These are phyloP conservation scores for Thelephora ganbajun DNA, from an alignment of 768 basidiomycete species.

Conservation along the genomic window DNA sequence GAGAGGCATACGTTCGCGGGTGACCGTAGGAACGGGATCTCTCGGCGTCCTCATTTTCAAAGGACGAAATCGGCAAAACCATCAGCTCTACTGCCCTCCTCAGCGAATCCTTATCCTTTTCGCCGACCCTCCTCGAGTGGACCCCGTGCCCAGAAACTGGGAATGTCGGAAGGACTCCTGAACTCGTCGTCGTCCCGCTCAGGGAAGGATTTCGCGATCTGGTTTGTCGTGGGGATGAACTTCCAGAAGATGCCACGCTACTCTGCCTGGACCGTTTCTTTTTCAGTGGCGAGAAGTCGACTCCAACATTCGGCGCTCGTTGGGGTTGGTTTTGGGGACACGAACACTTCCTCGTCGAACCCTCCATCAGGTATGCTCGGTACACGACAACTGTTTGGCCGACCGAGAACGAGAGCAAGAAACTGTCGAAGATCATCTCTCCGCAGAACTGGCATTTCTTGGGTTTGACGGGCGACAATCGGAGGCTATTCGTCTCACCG, in stretches of 20 bases:
- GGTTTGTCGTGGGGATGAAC: conserved; percentile 31
- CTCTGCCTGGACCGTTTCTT: conserved; percentile 41
- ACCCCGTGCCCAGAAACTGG: conserved; percentile 74
- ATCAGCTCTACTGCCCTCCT: not conserved
- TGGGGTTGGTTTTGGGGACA: conserved; percentile 41
- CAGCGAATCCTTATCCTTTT: conserved; percentile 31
- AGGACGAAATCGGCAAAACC: not conserved
- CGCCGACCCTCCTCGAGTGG: conserved; percentile 58
- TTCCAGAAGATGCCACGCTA: conserved; percentile 33
- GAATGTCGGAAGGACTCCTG: conserved; percentile 39
- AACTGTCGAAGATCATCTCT: conserved; percentile 48
- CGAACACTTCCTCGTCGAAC: conserved; percentile 49
- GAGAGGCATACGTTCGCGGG: not conserved
- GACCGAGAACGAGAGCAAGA: conserved; percentile 55
- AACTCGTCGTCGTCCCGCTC: conserved; percentile 21
- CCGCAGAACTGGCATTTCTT: conserved; percentile 61
- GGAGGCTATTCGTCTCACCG: conserved; percentile 45
- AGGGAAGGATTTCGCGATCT: conserved; percentile 35
- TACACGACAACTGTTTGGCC: conserved; percentile 50
- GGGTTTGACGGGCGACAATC: conserved; percentile 37
- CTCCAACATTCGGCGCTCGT: conserved; percentile 28
- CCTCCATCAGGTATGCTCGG: conserved; percentile 39
- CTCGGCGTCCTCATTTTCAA: not conserved
- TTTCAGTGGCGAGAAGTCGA: conserved; percentile 23
- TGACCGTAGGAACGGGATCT: not conserved